Evolutionary conservation across 768 basidiomycete species (phyloP), one percentile per base, ranked within the genome.

Genomic region (Auricularia sp.): DNA sequence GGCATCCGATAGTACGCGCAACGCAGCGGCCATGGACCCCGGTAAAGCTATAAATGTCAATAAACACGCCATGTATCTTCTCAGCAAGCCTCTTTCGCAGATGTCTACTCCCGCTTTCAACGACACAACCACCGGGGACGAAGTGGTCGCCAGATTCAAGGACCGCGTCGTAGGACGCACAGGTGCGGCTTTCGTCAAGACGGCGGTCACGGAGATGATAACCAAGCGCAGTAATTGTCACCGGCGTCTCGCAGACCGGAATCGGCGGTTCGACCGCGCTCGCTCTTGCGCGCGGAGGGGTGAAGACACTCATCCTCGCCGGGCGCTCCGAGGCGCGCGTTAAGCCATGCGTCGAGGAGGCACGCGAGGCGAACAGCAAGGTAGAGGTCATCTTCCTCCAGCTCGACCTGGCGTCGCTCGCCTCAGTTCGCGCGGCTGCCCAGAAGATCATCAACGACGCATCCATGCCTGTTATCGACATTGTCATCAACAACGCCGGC

Each of bases 401-500:
- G 56, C 24, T 59, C 14, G 56, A 59, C 56, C 56, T 59, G 24
- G 24, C 56, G 7, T 13, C 11, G 16, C 24, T 59, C 29, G 56
- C 56, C 24, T 33, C 29, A 21, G 56, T 59, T 10, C 56, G 56
- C 10, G 14, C 24, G 56, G 56, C 29, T 7, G 56, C 56, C 8
- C 29, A 59, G 8, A 34, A 14, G 2, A 59, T 59, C 56, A 21
- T 59, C 56, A 8, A 6, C 5, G 29, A 59, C 56, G 24, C 56
- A 0, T 35, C 29, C 8, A 34, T 59, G 1, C 34, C 21, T 5
- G 7, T 10, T 11, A 29, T 59, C 24, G 56, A 59, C 56, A 24
- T 59, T 24, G 7, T 59, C 56, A 59, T 59, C 56, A 59, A 59
- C 29, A 59, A 59, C 56, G 56, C 56, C 14, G 56, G 29, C 21